These are phyloP conservation scores for Kazachstania psychrophila DNA, from an alignment of 805 yeast species.

Conservation along the genomic window DNA sequence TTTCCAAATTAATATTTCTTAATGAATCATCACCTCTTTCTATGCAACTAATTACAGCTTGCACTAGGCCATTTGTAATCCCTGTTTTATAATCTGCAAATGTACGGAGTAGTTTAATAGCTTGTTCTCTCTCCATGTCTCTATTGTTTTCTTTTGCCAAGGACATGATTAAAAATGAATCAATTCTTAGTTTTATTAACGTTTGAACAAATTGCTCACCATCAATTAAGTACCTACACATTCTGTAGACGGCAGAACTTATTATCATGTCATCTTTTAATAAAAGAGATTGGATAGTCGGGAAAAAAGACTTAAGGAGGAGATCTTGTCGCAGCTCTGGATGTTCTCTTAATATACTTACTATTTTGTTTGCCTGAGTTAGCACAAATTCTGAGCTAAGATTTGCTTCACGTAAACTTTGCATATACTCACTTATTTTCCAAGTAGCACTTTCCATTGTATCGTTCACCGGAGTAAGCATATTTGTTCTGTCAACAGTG, in stretches of 20 bases:
- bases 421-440: constrained; percentile 30
- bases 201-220: constrained; percentile 45
- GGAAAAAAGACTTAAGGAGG: constrained; percentile 46
- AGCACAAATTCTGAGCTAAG: constrained; percentile 27
- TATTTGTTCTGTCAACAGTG: neutral
- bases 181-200: constrained; percentile 47
- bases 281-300: constrained; percentile 51
- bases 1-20: constrained; percentile 44
- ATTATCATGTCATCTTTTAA: constrained; percentile 50
- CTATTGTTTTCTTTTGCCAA: constrained; percentile 47
- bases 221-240: constrained; percentile 55
- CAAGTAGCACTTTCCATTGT: constrained; percentile 28
- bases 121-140: constrained; percentile 65
- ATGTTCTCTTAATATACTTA: constrained; percentile 43
- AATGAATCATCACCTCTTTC: constrained; percentile 48
- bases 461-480: neutral
- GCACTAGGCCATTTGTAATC: constrained; percentile 56
- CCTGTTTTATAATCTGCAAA: constrained; percentile 50
- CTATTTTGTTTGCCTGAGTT: constrained; percentile 56
- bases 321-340: constrained; percentile 59
- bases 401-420: constrained; percentile 26
- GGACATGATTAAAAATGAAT: constrained; percentile 54
- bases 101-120: constrained; percentile 58
- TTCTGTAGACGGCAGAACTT: constrained; percentile 65
- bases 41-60: constrained; percentile 55